These are phyloP conservation scores for Pezicula neosporulosa DNA, from an alignment of 2,329 filamentous ascomycete genomes.

Conservation along the genomic window DNA sequence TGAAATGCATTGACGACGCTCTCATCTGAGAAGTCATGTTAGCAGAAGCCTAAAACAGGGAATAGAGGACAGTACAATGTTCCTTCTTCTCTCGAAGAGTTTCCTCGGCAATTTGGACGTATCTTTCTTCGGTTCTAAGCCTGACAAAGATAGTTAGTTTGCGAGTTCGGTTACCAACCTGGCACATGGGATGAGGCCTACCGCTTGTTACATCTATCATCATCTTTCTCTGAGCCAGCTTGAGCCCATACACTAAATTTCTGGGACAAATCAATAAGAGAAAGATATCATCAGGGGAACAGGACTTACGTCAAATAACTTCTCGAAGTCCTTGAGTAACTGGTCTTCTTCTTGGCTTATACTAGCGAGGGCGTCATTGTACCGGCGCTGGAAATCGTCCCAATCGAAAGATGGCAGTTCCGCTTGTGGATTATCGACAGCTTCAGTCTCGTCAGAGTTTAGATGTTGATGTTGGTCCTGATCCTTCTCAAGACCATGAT, in stretches of 20 bases:
- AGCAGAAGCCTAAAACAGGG: constrained; percentile 8
- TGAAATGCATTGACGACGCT: constrained; percentile 63
- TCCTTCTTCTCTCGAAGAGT: constrained; percentile 70
- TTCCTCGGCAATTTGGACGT: constrained; percentile 71
- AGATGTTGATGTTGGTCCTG: background rate
- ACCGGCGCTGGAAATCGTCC: constrained; percentile 70
- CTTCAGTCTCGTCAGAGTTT: constrained; percentile 1
- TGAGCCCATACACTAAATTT: constrained; percentile 79
- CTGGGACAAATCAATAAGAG: constrained; percentile 39
- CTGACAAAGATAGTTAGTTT: constrained; percentile 34
- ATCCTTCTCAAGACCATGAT: background rate
- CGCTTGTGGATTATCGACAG: background rate
- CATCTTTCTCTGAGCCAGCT: constrained; percentile 68
- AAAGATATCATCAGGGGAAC: background rate
- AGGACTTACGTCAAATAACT: constrained; percentile 47
- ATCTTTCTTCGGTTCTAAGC: constrained; percentile 73
- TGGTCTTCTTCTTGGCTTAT: constrained; percentile 61
- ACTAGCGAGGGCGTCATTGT: constrained; percentile 60
- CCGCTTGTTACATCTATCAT: constrained; percentile 75
- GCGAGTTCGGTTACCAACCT: too few relatives aligned
- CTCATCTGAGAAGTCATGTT: constrained; percentile 33
- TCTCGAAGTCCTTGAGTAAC: constrained; percentile 63
- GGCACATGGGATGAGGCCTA: constrained; percentile 28
- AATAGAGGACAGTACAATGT: constrained; percentile 57
- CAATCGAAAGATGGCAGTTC: constrained; percentile 59